Conservation (phyloP, 495 filamentous ascomycete species). For the Platismatia glauca region DNA sequence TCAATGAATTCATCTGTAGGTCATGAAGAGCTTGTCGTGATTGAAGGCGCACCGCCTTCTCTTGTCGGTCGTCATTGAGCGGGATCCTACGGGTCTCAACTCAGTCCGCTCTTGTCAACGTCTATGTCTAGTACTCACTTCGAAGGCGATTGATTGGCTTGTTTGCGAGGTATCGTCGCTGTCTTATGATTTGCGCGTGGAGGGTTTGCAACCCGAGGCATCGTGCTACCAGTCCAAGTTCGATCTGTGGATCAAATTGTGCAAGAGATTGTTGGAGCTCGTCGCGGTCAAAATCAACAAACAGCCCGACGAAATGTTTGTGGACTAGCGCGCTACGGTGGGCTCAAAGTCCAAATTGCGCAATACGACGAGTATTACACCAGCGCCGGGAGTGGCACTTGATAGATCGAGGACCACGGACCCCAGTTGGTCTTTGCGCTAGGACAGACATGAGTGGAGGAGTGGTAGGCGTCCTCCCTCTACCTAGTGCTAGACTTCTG, state of each 20-base stretch:
- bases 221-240: conserved; percentile 30
- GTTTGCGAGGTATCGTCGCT: conserved; percentile 51
- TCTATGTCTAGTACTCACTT: conserved; percentile 47
- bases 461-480: no score
- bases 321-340: neutral
- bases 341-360: neutral
- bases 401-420: neutral
- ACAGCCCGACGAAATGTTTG: neutral
- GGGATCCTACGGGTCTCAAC: conserved; percentile 52
- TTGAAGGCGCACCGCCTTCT: conserved; percentile 83
- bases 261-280: neutral
- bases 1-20: conserved; percentile 83
- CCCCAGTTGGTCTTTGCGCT: no score
- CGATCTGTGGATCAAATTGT: neutral
- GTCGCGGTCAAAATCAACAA: conserved; percentile 1
- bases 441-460: no score
- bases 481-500: no score
- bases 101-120: conserved; percentile 9
- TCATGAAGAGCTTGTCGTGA: conserved; percentile 82
- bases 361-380: no score
- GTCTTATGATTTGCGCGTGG: conserved; percentile 43
- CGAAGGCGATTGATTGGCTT: conserved; percentile 49
- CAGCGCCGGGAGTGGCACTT: no score
- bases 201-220: conserved; percentile 65
- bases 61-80: conserved; percentile 87